Base-by-base conservation (phyloP, 202 grass and related monocot species). In the Saccharum hybrid region DNA sequence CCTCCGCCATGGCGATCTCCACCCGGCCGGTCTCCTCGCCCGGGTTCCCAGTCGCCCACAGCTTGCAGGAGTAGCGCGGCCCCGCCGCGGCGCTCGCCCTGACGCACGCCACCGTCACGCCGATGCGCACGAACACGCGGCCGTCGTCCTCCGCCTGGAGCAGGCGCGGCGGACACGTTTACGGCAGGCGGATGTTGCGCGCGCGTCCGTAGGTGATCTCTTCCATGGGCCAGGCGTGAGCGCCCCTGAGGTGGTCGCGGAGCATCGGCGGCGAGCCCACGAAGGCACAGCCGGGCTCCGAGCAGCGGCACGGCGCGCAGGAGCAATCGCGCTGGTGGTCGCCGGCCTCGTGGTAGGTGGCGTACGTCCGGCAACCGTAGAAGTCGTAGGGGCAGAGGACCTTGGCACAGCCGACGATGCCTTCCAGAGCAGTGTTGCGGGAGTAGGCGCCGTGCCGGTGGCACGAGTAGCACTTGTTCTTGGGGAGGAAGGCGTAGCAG, bases 231-330 rank as follows among this genome's bases (percentile, higher is more conserved):
- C 72, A 84, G 22, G 33, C 3, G 40, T 75, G 81, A 14, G 63
- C 2, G 71, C 3, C 63, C 22, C 22, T 9, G 23, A 84, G 72
- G 21, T 84, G 82, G 72, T 9, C 63, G 16, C 39, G 63, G 38
- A 84, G 73, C 82, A n/a, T 15, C 18, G 38, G 16, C 63, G 64
- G 65, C 26, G 82, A 10, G 18, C 73, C 74, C 38, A 0, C 6
- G 64, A 84, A 69, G 71, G 7, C 3, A 61, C 81, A 83, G 33
- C 81, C 41, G 21, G n/a, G 8, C 13, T 54, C 81, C 14, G 74
- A 0, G 74, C 82, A 84, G 22, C 14, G 5, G 64, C 82, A 84
- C 16, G 63, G 82, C 63, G 72, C 63, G 73, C 19, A 22, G 21
- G 34, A 34, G 82, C 82, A 84, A 8, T 26, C 46, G 62, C 10